Evolutionary conservation across 495 filamentous ascomycete species (phyloP), one percentile per base, ranked within the genome.

Genomic region (Lindgomyces ingoldianus): DNA sequence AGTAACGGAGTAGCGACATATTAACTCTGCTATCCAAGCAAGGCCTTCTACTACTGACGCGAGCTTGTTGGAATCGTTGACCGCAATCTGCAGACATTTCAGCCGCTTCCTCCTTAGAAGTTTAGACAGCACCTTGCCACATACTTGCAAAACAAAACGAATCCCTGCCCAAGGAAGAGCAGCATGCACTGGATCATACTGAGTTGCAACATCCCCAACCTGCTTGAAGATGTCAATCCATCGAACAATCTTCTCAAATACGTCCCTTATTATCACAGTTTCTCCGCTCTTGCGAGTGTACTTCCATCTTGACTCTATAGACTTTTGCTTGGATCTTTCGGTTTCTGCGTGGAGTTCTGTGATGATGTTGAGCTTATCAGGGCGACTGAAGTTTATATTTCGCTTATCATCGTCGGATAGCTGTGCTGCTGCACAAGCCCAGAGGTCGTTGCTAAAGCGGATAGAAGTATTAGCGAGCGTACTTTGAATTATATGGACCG

Each of bases 81-180:
- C 51, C 12, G 58, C 48, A 26, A 72, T 27, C 74, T 76, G 29
- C 36, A 1, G 11, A 19, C 26, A n/a, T 8, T 36, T 61, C n/a
- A 44, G 14, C 27, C 22, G 21, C 19, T 59, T 44, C 26, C 18
- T 57, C 52, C 36, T 25, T 50, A n/a, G n/a, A n/a, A n/a, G n/a
- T n/a, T n/a, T n/a, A n/a, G 24, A 47, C 26, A 21, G 1, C 41
- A 26, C 18, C 1, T 52, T 44, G 16, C n/a, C 56, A 49, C 70
- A n/a, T 14, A 77, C 75, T 67, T 77, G 65, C 14, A 81, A 65
- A 14, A 80, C 54, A 53, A 79, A 78, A 16, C 75, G 63, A 12
- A 81, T 62, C 10, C 60, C 76, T 6, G 74, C 80, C 80, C 80
- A 81, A 11, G 80, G 77, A 44, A 81, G 65, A 16, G 73, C 72